A percentile compares a stretch with the other conserved stretches of the same genome.
phyloP scores from a whole-genome alignment of 768 basidiomycete species.

The Pleurotus sapidus region DNA sequence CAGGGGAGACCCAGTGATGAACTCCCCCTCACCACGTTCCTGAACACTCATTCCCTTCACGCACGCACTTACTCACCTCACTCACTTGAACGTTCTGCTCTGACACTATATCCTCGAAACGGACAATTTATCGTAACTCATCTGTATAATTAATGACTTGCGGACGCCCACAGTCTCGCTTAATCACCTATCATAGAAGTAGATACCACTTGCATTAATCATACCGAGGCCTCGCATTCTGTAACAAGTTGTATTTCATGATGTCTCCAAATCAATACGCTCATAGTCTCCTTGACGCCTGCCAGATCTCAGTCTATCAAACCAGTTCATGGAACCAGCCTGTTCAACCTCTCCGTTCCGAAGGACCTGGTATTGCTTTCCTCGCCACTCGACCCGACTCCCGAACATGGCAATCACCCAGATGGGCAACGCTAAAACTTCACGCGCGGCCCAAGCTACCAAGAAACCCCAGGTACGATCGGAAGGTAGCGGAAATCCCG shows the following conservation, averaged over 20 bases:
- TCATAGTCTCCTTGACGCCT: constrained; percentile 27
- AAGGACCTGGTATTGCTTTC: constrained; percentile 69
- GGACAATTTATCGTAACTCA: background rate
- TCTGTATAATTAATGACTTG: constrained; percentile 2
- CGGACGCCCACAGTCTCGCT: background rate
- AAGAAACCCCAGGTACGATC: constrained; percentile 58
- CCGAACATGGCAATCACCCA: constrained; percentile 83
- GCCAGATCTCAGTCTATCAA: constrained; percentile 23
- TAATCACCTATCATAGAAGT: constrained; percentile 6
- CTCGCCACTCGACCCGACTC: constrained; percentile 85
- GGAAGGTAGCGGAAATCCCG: constrained; percentile 56
- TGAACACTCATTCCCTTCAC: background rate
- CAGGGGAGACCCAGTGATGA: background rate
- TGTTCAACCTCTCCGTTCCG: constrained; percentile 67
- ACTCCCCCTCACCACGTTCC: constrained; percentile 1
- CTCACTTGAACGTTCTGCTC: too few species aligned
- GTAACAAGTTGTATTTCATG: background rate
- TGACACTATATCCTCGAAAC: background rate
- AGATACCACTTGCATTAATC: constrained; percentile 11
- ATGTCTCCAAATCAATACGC: constrained; percentile 19
- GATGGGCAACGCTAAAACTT: constrained; percentile 84
- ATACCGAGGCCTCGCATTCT: constrained; percentile 2
- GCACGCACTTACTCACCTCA: background rate
- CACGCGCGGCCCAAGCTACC: constrained; percentile 75
- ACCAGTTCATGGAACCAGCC: constrained; percentile 16